phyloP scores from a whole-genome alignment of 2,329 filamentous ascomycete genomes.

The Cordyceps pruinosa region DNA sequence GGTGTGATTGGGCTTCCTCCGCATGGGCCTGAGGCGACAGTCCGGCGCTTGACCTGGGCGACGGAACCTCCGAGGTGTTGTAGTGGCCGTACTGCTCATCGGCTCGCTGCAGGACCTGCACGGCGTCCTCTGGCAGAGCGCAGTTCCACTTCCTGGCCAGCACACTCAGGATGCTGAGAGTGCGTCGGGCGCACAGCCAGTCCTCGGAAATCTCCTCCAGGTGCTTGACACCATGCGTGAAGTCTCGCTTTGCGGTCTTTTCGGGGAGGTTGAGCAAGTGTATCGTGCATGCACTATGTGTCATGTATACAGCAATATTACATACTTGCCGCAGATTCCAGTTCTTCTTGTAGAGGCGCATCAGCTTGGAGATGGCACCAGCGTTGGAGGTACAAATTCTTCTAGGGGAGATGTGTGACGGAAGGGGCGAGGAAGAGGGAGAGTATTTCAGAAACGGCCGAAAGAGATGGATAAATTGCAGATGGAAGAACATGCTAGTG shows the following conservation, averaged over 20 bases:
- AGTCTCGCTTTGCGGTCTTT: constrained; percentile 81
- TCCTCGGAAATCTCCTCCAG: constrained; percentile 93
- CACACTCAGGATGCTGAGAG: constrained; percentile 76
- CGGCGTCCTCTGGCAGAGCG: constrained; percentile 77
- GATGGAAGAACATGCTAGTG: constrained; percentile 89
- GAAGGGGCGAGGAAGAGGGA: constrained; percentile 72
- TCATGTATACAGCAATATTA: constrained; percentile 94
- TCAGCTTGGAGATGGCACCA: constrained; percentile 83
- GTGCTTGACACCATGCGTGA: constrained; percentile 83
- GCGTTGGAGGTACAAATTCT: constrained; percentile 89
- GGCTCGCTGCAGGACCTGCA: constrained; percentile 65
- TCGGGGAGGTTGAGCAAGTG: constrained; percentile 90
- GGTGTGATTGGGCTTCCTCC: constrained; percentile 16
- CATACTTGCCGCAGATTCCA: constrained; percentile 91
- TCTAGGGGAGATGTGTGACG: constrained; percentile 79
- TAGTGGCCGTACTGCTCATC: constrained; percentile 75
- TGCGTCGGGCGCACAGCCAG: constrained; percentile 84
- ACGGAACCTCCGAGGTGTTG: constrained; percentile 53
- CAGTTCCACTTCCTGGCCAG: constrained; percentile 86
- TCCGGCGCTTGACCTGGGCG: constrained; percentile 36
- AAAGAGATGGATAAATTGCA: constrained; percentile 93
- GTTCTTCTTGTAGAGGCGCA: constrained; percentile 86
- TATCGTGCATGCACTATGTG: constrained; percentile 89
- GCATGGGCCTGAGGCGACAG: constrained; percentile 25
- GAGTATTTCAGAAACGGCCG: constrained; percentile 90